Conservation (phyloP, 225 moss, liverwort and hornwort species). For the Pseudisothecium myosuroides region DNA sequence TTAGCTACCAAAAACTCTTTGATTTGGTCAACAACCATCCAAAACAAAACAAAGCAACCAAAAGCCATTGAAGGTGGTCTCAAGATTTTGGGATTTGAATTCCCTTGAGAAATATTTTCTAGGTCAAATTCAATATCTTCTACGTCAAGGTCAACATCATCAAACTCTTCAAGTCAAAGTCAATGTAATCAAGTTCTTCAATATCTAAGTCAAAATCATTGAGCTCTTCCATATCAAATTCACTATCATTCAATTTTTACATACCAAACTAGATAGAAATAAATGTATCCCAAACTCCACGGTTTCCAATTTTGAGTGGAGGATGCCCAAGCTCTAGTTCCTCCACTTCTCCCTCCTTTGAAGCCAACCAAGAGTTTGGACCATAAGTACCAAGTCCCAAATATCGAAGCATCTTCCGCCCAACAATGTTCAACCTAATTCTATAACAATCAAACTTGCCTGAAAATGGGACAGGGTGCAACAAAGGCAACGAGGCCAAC, state of each 20-base stretch:
- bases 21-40: neutral
- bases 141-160: no score
- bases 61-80: neutral
- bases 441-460: fast-evolving
- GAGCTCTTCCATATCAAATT: neutral
- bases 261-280: no score
- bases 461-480: neutral
- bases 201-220: no score
- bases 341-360: neutral
- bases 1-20: neutral
- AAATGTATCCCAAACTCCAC: neutral
- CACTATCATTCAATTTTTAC: no score
- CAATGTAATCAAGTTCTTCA: no score
- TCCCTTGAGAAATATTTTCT: neutral
- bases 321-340: neutral
- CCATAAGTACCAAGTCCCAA: fast-evolving
- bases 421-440: neutral
- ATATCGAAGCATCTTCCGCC: neutral
- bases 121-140: no score
- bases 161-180: no score
- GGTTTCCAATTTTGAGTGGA: neutral
- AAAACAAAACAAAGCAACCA: fast-evolving
- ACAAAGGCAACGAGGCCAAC: neutral
- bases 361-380: neutral
- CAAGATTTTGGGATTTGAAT: fast-evolving